Evolutionary conservation across 2,329 filamentous ascomycete genomes (phyloP).

Genomic region (Phialocephala subalpina): DNA sequence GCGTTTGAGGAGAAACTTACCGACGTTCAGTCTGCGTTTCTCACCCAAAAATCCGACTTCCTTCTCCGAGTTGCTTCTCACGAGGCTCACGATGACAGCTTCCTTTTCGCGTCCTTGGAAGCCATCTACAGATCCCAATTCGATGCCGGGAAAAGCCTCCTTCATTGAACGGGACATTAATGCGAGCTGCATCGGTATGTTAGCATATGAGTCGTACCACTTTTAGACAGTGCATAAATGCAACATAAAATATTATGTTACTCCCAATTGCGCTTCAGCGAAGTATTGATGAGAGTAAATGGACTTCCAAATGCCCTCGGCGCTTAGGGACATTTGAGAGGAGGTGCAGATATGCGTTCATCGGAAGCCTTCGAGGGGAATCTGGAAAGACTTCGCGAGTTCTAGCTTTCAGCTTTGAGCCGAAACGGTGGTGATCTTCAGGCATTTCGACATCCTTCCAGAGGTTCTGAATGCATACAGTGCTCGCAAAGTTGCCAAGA

Average conservation of each 20-base stretch:
- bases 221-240: conserved; percentile 17
- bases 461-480: neutral
- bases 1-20: conserved; percentile 57
- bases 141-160: conserved; percentile 82
- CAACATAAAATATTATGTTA: conserved; percentile 3
- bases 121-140: conserved; percentile 95
- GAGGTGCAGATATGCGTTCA: neutral
- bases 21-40: conserved; percentile 84
- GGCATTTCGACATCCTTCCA: neutral
- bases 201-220: conserved; percentile 30
- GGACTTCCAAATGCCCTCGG: neutral
- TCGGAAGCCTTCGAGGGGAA: neutral
- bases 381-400: neutral
- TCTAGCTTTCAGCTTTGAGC: neutral
- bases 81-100: conserved; percentile 90
- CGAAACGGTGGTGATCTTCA: neutral
- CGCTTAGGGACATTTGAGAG: neutral
- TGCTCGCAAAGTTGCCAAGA: neutral
- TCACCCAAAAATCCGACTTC: conserved; percentile 95
- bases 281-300: neutral
- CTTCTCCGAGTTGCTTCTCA: conserved; percentile 84
- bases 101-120: conserved; percentile 99
- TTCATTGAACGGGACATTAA: conserved; percentile 80
- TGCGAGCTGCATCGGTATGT: conserved; percentile 66
- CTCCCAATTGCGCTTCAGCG: neutral